Base-by-base conservation (phyloP, 73 alveolate species). In the Breviolum minutum region DNA sequence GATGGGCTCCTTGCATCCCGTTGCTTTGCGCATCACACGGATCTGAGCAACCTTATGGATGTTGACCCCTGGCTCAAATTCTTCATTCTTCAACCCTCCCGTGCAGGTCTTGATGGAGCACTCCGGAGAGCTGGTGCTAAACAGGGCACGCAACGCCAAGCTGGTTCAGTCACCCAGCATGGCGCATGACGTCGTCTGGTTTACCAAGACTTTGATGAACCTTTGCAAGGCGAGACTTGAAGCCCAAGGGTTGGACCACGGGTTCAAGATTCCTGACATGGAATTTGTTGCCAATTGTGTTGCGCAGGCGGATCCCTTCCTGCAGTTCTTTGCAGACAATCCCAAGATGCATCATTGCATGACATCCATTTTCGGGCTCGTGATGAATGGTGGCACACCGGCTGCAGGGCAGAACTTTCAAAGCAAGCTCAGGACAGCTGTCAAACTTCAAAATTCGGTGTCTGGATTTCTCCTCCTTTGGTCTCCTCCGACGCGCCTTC, bases 371-470 rank as follows among this genome's bases (percentile, higher is more conserved):
- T 92, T 92, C 71, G 66, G 66, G 19, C 81, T 92, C 81, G 66
- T 92, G 80, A 92, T 92, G 98, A 92, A 92, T 64, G 98, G 98
- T 60, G 98, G 98, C 81, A 74, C 98, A 6, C 98, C 98, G 0
- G 90, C 91, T 5, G 66, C 98, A 19, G 98, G 91, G n/a, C 89
- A 29, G 7, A 60, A 63, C 98, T 92, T 73, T 61, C 60, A 81
- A 54, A 92, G 98, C 90, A 54, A 61, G 63, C 90, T 92, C 62
- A 80, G 98, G 91, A 27, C 71, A 26, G 91, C 40, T 63, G 32
- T 40, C 88, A 12, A 62, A 48, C 8, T 24, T 73, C 83, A 12
- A 24, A 73, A 20, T 73, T 13, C 27, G 40, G 54, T 40, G 54
- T 40, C 54, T 40, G 54, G 54, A 40, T 40, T 40, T 40, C 54